These are phyloP conservation scores for Ophiognomonia clavigignenti-juglandacearum DNA, from an alignment of 2,329 filamentous ascomycete species.

Conservation along the genomic window DNA sequence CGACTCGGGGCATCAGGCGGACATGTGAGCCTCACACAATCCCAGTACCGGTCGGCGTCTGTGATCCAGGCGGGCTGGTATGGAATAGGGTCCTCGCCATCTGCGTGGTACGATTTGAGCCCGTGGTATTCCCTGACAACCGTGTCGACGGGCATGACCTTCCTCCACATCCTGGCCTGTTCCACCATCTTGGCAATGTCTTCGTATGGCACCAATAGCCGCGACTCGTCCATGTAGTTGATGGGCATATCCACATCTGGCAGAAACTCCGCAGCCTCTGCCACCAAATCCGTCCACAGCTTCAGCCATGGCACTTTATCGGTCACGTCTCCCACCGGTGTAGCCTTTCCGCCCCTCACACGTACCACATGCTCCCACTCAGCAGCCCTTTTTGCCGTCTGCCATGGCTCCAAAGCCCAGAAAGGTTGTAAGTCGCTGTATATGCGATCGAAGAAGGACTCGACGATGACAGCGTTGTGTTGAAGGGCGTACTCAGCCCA, in stretches of 20 bases:
- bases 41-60: conserved; percentile 51
- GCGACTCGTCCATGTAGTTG: conserved; percentile 59
- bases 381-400: conserved; percentile 29
- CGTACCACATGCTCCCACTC: conserved; percentile 41
- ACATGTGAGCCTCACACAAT: conserved; percentile 52
- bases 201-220: conserved; percentile 56
- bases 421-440: conserved; percentile 49
- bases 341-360: conserved; percentile 41
- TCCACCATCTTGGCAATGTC: conserved; percentile 46
- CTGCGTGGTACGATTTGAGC: conserved; percentile 31
- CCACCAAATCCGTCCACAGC: conserved; percentile 44
- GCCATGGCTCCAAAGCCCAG: conserved; percentile 44
- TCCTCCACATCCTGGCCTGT: conserved; percentile 39
- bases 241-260: conserved; percentile 65
- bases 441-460: conserved; percentile 49
- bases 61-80: conserved; percentile 45
- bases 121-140: conserved; percentile 40
- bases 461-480: conserved; percentile 37
- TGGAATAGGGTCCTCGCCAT: conserved; percentile 20
- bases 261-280: conserved; percentile 46
- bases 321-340: conserved; percentile 32
- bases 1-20: conserved; percentile 47
- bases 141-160: conserved; percentile 35
- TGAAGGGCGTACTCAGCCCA: conserved; percentile 42
- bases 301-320: conserved; percentile 40